A percentile compares a stretch with the other conserved stretches of the same genome.
phyloP scores from a whole-genome alignment of 2,329 filamentous ascomycete species.

The Colletotrichum melonis region DNA sequence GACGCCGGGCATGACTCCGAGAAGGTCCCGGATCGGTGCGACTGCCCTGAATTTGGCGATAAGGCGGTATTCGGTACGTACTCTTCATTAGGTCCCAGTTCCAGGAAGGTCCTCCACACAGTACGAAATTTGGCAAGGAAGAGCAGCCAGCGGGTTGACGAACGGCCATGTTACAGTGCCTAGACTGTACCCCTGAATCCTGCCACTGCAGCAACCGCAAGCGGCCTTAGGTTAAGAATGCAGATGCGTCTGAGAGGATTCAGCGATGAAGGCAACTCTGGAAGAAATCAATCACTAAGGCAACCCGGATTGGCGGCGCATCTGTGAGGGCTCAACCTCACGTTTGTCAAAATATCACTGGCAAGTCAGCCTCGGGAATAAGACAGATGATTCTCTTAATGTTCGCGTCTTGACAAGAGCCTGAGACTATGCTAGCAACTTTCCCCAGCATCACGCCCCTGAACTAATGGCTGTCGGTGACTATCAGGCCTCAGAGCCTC shows the following conservation, averaged over 20 bases:
- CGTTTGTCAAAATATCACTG: too few relatives aligned
- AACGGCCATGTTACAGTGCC: background rate
- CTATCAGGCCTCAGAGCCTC: background rate
- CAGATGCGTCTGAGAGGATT: background rate
- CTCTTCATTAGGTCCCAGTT: background rate
- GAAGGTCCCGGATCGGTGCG: conserved; percentile 19
- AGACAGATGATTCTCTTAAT: conserved; percentile 4
- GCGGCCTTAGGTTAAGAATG: background rate
- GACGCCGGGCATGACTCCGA: conserved; percentile 2
- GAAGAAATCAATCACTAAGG: background rate
- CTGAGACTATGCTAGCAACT: conserved; percentile 13
- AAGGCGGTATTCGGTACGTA: conserved; percentile 15
- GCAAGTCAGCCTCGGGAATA: background rate
- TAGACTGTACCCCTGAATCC: conserved; percentile 6
- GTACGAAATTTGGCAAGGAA: background rate
- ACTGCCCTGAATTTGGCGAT: conserved; percentile 23
- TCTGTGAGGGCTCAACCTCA: too few relatives aligned
- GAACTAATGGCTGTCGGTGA: background rate
- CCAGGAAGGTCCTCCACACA: background rate
- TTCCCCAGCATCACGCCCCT: background rate
- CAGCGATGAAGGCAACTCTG: background rate
- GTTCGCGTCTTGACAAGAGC: background rate
- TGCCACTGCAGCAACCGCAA: background rate
- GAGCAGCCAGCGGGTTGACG: too few relatives aligned
- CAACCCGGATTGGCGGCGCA: background rate